Conservation (phyloP, 169 alveolate species). For the Plasmodium relictum region DNA sequence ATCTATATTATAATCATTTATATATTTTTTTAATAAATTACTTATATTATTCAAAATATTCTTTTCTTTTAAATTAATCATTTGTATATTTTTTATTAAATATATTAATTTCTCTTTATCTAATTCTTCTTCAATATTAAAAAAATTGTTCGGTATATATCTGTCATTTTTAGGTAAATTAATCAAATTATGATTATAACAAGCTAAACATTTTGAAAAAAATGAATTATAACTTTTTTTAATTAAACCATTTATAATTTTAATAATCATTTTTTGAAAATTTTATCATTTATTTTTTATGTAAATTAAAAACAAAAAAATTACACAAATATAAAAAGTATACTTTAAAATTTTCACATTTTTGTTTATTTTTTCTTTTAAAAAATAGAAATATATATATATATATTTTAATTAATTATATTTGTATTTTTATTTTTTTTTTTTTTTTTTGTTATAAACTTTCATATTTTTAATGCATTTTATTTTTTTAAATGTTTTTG, state of each 20-base stretch:
- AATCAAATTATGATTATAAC: neutral
- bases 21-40: constrained; percentile 24
- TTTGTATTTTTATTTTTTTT: no score
- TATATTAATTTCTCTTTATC: constrained; percentile 41
- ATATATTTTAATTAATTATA: no score
- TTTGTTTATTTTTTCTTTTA: no score
- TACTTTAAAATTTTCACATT: no score
- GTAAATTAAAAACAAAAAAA: no score
- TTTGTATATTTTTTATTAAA: constrained; percentile 61
- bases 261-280: neutral
- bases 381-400: no score
- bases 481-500: no score
- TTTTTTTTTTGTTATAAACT: no score
- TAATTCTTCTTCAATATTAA: neutral
- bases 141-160: neutral
- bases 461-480: no score
- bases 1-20: constrained; percentile 12
- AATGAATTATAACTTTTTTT: neutral
- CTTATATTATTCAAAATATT: constrained; percentile 33
- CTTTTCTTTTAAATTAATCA: constrained; percentile 49
- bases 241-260: neutral
- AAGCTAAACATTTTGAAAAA: no score
- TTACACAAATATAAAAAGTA: no score
- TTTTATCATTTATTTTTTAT: no score
- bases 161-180: neutral